Evolutionary conservation across 306 rosid genomes (phyloP), one percentile per base, ranked within the genome.

Genomic region (Malus sieversii): DNA sequence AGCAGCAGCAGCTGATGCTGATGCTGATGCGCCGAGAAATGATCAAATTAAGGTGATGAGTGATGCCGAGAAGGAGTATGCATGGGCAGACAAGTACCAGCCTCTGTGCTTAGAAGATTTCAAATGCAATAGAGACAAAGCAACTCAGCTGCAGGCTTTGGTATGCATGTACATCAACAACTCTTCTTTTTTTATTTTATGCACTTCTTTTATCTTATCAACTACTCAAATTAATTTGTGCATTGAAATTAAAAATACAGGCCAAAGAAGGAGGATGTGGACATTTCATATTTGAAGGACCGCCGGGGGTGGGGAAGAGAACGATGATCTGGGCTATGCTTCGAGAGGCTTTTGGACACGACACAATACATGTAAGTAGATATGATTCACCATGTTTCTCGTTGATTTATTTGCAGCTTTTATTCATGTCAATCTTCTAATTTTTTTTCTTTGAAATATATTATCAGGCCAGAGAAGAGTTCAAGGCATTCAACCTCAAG

Each of bases 301-400:
- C 92, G 8, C 80, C 90, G 1, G 90, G 93, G 2, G 92, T 78
- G 1, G 98, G 98, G 63, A 93, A 90, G 84, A 88, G 91, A 76
- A 87, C 97, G n/a, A 91, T 93, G 94, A 91, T 93, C 60, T 71
- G 88, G 67, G 96, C 94, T 51, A 84, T 91, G 90, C 88, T 93
- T 67, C 85, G 98, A 71, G 86, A 90, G 80, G 86, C 76, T 52
- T 91, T 87, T 73, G 96, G 96, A 29, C 53, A 70, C 5, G 76
- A 88, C 25, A 48, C 65, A 40, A 52, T 91, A 51, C 63, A 83
- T 80, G 98, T 93, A 86, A 6, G 7, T 45, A 65, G 66, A 29
- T 18, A 53, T 70, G 42, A 30, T 63, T 58, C 23, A 20, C 66
- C 19, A 38, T 38, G 12, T 11, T n/a, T 30, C 27, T 42, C 16